Conservation (phyloP, 495 filamentous ascomycete genomes). For the Penicillium taxi region DNA sequence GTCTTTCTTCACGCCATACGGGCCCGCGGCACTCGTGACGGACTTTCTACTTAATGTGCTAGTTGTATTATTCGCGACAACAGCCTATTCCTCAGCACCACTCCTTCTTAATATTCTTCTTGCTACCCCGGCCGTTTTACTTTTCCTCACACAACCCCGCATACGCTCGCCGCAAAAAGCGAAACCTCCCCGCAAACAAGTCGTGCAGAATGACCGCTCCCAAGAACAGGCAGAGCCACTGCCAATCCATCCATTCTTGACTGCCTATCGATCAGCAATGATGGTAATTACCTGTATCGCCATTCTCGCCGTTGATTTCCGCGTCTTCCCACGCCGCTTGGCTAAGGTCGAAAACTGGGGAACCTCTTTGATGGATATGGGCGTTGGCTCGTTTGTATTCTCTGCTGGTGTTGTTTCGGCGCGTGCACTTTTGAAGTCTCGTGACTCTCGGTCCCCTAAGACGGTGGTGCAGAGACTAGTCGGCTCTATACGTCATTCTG, state of each 20-base stretch:
- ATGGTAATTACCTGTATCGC: conserved; percentile 86
- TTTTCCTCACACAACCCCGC: conserved; percentile 45
- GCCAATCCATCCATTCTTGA: conserved; percentile 83
- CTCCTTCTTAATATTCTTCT: conserved; percentile 70
- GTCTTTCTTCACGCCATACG: conserved; percentile 73
- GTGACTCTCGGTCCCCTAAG: conserved; percentile 32
- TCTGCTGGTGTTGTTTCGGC: conserved; percentile 89
- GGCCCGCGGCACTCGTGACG: conserved; percentile 53
- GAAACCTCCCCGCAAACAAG: conserved; percentile 47
- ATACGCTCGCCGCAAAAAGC: conserved; percentile 44
- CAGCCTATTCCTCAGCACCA: conserved; percentile 72
- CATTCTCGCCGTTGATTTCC: conserved; percentile 97
- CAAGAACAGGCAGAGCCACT: conserved; percentile 39
- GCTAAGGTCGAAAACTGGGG: conserved; percentile 98
- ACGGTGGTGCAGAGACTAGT: conserved; percentile 49
- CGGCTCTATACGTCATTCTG: conserved; percentile 63
- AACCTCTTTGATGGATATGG: conserved; percentile 95
- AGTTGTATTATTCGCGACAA: conserved; percentile 74
- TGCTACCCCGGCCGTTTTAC: conserved; percentile 55
- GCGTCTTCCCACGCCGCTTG: conserved; percentile 83
- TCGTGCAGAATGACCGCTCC: conserved; percentile 18
- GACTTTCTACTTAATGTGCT: conserved; percentile 85
- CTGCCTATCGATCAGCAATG: conserved; percentile 83
- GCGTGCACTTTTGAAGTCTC: conserved; percentile 70
- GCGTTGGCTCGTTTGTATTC: conserved; percentile 96